Evolutionary conservation across 805 yeast genomes (phyloP), one percentile per base, ranked within the genome.

Genomic region (Wickerhamiella spandovensis): DNA sequence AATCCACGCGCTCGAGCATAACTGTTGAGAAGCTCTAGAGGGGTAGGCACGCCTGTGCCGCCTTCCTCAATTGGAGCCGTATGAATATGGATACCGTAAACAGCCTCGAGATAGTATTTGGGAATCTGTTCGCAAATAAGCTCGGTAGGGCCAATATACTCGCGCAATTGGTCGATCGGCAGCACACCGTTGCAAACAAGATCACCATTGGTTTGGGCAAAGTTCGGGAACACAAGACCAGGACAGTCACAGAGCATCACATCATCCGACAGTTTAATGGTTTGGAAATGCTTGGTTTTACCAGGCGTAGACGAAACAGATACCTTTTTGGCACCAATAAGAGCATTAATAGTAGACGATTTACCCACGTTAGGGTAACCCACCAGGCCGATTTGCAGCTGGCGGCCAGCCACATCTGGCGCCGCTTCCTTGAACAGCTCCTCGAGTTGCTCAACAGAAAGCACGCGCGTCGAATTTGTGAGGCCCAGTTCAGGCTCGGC

Each of bases 291-390:
- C 66, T 92, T 92, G 13, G 99, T 92, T 65, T 92, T 92, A 71
- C 99, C 99, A 13, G 99, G 99, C 1, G 98, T 92, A 1, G 97
- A 75, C 2, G 97, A 90, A 38, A 92, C 99, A 1, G 97, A 88
- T n/a, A 92, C 99, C 65, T 86, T 89, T 63, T 92, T 92, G 18
- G 97, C 80, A 13, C 98, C 98, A 44, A 90, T 92, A 42, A 92
- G 72, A 0, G 98, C 97, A 66, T 92, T 92, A 61, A 92, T 92
- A 1, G 97, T 92, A n/a, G 97, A 89, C 1, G 97, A 92, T 64
- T 86, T 86, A 71, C 95, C 95, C 47, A 83, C 90, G 64, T 90
- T 92, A 39, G 99, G 99, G 65, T 92, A 92, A 32, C 99, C 99
- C 20, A 92, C 98, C 56, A 92, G 74, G 53, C 99, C 99, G 56